These are phyloP conservation scores for Pythium volutum DNA, from an alignment of 352 stramenopile genomes.

Conservation along the genomic window DNA sequence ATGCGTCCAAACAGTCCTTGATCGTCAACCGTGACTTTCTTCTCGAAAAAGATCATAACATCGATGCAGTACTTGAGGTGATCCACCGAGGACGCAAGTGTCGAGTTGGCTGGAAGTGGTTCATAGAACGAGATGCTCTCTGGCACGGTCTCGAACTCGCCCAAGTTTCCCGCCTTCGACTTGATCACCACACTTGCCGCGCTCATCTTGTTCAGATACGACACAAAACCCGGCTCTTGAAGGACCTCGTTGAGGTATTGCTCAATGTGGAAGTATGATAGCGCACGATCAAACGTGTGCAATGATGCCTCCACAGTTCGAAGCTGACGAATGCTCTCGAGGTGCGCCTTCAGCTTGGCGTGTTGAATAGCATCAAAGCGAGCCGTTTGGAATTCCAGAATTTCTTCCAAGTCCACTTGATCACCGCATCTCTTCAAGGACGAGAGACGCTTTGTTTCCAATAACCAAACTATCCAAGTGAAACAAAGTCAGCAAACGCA, in stretches of 20 bases:
- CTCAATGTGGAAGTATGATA: constrained; percentile 81
- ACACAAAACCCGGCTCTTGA: constrained; percentile 62
- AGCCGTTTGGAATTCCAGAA: constrained; percentile 47
- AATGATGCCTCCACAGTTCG: constrained; percentile 74
- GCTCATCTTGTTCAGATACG: constrained; percentile 74
- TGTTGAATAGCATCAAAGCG: constrained; percentile 63
- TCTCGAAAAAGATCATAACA: constrained; percentile 86
- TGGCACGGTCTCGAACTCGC: constrained; percentile 57
- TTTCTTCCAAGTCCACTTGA: constrained; percentile 32
- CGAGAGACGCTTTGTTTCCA: constrained; percentile 31
- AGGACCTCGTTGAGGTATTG: constrained; percentile 78
- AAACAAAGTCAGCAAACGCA: not conserved
- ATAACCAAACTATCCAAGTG: constrained; percentile 25
- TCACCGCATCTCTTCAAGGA: constrained; percentile 31
- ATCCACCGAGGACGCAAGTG: constrained; percentile 57
- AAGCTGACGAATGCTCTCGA: constrained; percentile 70
- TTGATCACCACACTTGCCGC: constrained; percentile 27
- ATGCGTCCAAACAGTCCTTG: constrained; percentile 64
- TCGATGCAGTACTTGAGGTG: constrained; percentile 82
- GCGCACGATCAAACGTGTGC: constrained; percentile 75
- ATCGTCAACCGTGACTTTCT: constrained; percentile 74
- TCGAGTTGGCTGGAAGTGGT: constrained; percentile 41
- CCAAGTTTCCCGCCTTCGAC: constrained; percentile 9
- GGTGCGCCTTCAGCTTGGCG: constrained; percentile 58
- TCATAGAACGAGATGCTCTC: constrained; percentile 74